Base-by-base conservation (phyloP, 768 basidiomycete species). In the Phylloporus scabripes region DNA sequence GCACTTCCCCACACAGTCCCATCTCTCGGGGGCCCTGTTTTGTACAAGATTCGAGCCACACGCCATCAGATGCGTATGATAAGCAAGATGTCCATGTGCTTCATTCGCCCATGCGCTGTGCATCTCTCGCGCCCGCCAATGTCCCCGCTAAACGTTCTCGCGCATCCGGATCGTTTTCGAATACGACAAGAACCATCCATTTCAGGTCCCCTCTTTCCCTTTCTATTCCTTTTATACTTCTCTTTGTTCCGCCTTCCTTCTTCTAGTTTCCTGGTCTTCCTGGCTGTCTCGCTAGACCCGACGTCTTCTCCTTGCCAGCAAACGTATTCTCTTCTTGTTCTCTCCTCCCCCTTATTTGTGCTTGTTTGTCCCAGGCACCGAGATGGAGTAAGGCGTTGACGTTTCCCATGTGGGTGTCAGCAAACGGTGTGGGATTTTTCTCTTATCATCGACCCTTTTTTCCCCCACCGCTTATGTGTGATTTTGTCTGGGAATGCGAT, bases 11-110 rank as follows among this genome's bases (percentile, higher is more conserved):
- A 48, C 48, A 17, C 45, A 10, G 24, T 56, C 29, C 51, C 14
- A 34, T 49, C 45, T 50, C 12, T 43, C 55, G 44, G 51, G 42
- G 38, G 39, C 49, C 51, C 43, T 50, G 51, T 17, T 34, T n/a
- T 49, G 51, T 36, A 42, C 37, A 50, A 48, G 45, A 14, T 34
- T 39, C 50, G 29, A 52, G 45, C 49, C 45, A 32, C 44, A 32
- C 11, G 26, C 7, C 23, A 38, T 34, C 24, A 23, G 29, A 20
- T 53, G 9, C 21, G n/a, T 18, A 38, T 37, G 45, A 55, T 55
- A 45, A 39, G 41, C 34, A 44, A 18, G 23, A 48, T 50, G 5
- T 4, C 9, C 39, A 38, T 28, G 20, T 36, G 34, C 23, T 28
- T 33, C 39, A 23, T 41, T 34, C 37, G 31, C 15, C 21, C 24